Evolutionary conservation across 768 basidiomycete species (phyloP), one percentile per base, ranked within the genome.

Genomic region (Leucocoprinus leucothites): DNA sequence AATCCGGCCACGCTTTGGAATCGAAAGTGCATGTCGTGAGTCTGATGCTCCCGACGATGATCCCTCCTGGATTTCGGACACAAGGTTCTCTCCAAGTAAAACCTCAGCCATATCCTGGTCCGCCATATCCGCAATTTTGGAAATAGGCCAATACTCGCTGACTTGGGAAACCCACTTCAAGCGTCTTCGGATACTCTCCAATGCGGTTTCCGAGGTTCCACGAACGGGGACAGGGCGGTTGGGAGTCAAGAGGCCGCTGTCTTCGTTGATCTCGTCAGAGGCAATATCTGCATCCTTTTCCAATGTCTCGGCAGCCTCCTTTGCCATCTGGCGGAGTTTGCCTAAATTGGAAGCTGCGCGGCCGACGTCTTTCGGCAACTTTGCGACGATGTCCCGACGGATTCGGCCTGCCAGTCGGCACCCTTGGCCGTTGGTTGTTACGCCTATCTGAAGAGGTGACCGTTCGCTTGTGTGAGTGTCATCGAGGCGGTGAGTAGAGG

Each of bases 111-210:
- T 89, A 3, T 93, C 90, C 18, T 63, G 64, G 36, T 80, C 76
- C 16, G 82, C 74, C 79, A 97, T 80, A 9, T 71, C 67, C 0
- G 91, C 86, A 7, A 98, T 79, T 40, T 81, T 83, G 9, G 87
- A 79, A 46, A 94, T 76, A 0, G 93, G 87, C 91, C 94, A 98
- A 67, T 97, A 98, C 67, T 98, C 95, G 76, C 93, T 95, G 61
- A 98, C 82, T 67, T 98, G 96, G 0, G 93, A 86, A 2, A 97
- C 87, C 92, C 94, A 98, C 68, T 87, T 84, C 82, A 97, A 91
- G 14, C 89, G 77, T 28, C 94, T 77, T 55, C 71, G 75, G 50
- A 80, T 72, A 22, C 66, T 72, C 59, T 88, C 87, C 1, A 59
- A 41, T 7, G 62, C 68, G 3, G 69, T 75, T 66, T 78, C 76